Evolutionary conservation across 2,329 filamentous ascomycete genomes (phyloP), one percentile per base, ranked within the genome.

Genomic region (Trichothecium roseum): DNA sequence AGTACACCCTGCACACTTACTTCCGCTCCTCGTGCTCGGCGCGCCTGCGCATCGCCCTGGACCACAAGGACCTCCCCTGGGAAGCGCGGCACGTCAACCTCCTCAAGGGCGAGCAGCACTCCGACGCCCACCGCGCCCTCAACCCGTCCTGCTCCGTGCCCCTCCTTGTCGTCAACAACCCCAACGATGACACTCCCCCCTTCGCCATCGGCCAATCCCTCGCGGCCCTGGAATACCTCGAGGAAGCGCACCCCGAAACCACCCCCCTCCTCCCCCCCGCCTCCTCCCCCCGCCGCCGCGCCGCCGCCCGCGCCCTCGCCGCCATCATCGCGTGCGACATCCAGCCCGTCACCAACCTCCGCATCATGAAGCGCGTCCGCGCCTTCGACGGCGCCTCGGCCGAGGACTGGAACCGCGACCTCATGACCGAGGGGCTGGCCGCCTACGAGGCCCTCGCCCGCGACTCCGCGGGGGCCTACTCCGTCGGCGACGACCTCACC

Each of bases 1-100:
- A 53, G 24, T 63, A 56, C 46, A 60, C 54, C 2, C 65, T 80
- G 8, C 67, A 79, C 57, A 69, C 64, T 40, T 79, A 77, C 56
- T 78, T 71, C 54, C 64, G 72, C 42, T 80, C 75, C 32, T 78
- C 73, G 13, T 80, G 74, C 56, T 71, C 73, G 1, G 73, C 68
- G 1, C 69, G 76, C 10, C 57, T 81, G 5, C 72, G 73, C 31
- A 78, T 79, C 40, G 71, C 72, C 9, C 57, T 77, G 2, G 57
- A 70, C 37, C 57, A 74, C 34, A 80, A 80, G 44, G 49, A 49
- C 16, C 62, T 79, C 35, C 43, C 57, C 3, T 69, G 69, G 43
- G 59, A 61, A 6, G 52, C 59, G 15, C 52, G 63, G 22, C 59
- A 62, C 35, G 55, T 78, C 48, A 70, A 78, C 45, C 64, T 78